These are phyloP conservation scores for Dacryopinax spathularia DNA, from an alignment of 768 basidiomycete species.

Conservation along the genomic window DNA sequence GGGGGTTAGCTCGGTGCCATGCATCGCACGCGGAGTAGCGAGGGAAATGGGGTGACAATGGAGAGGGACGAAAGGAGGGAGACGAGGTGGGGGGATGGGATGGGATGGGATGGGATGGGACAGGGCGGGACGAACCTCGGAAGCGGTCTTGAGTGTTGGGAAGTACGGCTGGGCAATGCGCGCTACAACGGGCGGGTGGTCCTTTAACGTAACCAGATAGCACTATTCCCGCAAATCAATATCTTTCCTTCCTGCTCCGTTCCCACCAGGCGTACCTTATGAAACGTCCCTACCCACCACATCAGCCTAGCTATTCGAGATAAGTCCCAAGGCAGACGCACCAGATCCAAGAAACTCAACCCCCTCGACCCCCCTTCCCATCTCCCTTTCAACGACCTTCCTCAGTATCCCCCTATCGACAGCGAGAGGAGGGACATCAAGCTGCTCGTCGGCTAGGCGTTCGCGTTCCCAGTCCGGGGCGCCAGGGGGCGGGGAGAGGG, in stretches of 20 bases:
- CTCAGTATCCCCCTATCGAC: conserved; percentile 62
- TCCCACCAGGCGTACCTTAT: conserved; percentile 42
- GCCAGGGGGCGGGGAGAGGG: not conserved
- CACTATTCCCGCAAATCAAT: conserved; percentile 33
- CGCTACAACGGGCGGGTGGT: conserved; percentile 50
- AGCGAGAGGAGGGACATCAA: conserved; percentile 43
- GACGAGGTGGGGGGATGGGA: not conserved
- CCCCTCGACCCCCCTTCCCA: conserved; percentile 48
- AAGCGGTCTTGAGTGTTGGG: conserved; percentile 75
- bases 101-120: not conserved
- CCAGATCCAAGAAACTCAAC: conserved; percentile 65
- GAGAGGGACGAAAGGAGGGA: too few species aligned
- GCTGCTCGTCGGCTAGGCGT: not conserved
- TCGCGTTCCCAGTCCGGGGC: not conserved
- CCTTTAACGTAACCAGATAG: conserved; percentile 55
- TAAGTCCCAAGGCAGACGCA: conserved; percentile 25
- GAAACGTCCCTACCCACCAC: conserved; percentile 52
- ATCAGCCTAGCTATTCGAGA: conserved; percentile 6
- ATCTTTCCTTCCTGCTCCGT: not conserved
- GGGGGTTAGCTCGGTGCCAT: too few species aligned
- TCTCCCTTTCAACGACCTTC: conserved; percentile 62
- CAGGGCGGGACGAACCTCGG: conserved; percentile 32
- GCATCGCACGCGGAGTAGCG: too few species aligned
- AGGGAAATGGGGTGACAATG: too few species aligned
- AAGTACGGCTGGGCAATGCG: conserved; percentile 74